Percentiles rank a stretch among this genome's conserved stretches.
Evolutionary conservation across 2,329 filamentous ascomycete genomes (phyloP).

Genomic region (Parastagonospora nodorum): DNA sequence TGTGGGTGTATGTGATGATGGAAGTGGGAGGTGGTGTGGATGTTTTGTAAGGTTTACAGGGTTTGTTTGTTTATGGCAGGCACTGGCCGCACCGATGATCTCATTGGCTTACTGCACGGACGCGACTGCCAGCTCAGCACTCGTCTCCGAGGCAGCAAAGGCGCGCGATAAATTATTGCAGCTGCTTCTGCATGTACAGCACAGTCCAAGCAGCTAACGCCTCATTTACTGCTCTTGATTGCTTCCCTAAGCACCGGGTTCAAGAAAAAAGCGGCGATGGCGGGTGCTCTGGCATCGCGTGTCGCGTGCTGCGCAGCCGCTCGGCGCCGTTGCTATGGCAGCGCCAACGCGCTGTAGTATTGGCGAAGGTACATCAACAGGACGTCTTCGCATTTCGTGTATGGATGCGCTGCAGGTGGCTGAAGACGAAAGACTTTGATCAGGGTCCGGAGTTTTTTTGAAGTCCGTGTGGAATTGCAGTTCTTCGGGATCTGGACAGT

Average conservation of each 20-base stretch:
- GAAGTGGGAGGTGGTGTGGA: constrained; percentile 21
- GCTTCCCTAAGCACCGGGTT: too few relatives aligned
- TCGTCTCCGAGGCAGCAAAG: constrained; percentile 39
- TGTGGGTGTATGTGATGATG: constrained; percentile 22
- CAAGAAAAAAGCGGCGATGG: too few relatives aligned
- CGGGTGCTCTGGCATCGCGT: constrained; percentile 2
- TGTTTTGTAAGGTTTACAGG: constrained; percentile 23
- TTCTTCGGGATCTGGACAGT: too few relatives aligned
- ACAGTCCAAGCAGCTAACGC: not conserved
- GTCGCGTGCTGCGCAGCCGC: not conserved
- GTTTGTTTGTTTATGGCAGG: constrained; percentile 30
- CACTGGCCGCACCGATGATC: constrained; percentile 27
- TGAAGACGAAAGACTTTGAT: too few relatives aligned
- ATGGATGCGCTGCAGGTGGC: too few relatives aligned
- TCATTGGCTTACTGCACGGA: constrained; percentile 29
- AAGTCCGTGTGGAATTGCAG: too few relatives aligned
- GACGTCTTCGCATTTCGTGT: too few relatives aligned
- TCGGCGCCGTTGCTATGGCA: constrained; percentile 13
- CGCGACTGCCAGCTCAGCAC: constrained; percentile 33
- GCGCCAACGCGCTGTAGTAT: not conserved
- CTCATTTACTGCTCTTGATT: not conserved
- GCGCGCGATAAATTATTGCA: constrained; percentile 6
- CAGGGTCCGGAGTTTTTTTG: too few relatives aligned
- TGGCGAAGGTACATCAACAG: not conserved
- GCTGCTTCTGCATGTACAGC: constrained; percentile 2